Conservation (phyloP, 805 yeast genomes). For the Candida boidinii region DNA sequence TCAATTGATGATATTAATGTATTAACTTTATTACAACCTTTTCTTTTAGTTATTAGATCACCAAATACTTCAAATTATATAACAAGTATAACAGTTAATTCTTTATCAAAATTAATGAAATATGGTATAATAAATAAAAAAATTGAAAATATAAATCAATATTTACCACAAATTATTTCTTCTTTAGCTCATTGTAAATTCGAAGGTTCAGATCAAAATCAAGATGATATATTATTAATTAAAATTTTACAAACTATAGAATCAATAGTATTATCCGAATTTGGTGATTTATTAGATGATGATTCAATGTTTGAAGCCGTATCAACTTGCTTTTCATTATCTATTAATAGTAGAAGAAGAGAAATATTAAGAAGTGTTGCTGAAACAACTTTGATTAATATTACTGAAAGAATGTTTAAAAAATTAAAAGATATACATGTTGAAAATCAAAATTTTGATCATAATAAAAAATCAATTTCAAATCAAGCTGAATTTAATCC, state of each 20-base stretch:
- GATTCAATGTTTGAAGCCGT: slow-evolving; percentile 81
- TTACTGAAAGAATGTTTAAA: slow-evolving; percentile 61
- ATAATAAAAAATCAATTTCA: slow-evolving; percentile 17
- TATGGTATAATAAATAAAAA: slow-evolving; percentile 53
- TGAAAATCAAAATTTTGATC: slow-evolving; percentile 15
- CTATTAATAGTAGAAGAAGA: slow-evolving; percentile 85
- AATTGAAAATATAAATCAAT: slow-evolving; percentile 46
- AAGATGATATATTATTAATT: slow-evolving; percentile 84
- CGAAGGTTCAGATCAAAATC: slow-evolving; percentile 87
- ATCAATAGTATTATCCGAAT: slow-evolving; percentile 50
- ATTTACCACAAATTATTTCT: slow-evolving; percentile 57
- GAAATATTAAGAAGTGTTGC: slow-evolving; percentile 87
- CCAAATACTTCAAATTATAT: slow-evolving; percentile 81
- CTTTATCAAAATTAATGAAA: slow-evolving; percentile 65
- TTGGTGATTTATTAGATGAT: slow-evolving; percentile 64
- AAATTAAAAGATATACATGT: slow-evolving; percentile 46
- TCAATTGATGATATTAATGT: slow-evolving; percentile 54
- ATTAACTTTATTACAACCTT: slow-evolving; percentile 75
- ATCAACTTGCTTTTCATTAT: slow-evolving; percentile 85
- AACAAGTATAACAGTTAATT: slow-evolving; percentile 70
- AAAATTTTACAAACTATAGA: slow-evolving; percentile 76
- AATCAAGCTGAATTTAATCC: slow-evolving; percentile 16
- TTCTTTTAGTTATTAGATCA: slow-evolving; percentile 72
- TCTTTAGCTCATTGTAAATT: slow-evolving; percentile 90
- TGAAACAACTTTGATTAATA: slow-evolving; percentile 65